Conservation (phyloP, 164 flowering plant genomes). For the Nelumbo lutea region DNA sequence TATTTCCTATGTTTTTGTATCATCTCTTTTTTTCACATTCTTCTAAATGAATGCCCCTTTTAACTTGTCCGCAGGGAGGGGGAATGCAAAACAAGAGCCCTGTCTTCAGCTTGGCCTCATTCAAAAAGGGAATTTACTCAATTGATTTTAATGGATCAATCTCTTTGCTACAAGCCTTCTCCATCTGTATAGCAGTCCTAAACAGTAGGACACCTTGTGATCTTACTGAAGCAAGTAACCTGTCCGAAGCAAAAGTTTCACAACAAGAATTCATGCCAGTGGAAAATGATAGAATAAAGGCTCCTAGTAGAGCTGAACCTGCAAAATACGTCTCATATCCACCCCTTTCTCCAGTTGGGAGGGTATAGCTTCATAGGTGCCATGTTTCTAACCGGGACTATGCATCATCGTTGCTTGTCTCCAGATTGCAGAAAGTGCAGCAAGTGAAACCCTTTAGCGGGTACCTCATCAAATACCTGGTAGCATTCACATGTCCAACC, state of each 20-base stretch:
- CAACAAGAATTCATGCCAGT: slow-evolving; percentile 11
- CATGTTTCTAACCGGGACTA: background rate
- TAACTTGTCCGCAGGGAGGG: slow-evolving; percentile 42
- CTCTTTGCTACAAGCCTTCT: slow-evolving; percentile 72
- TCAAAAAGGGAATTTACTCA: slow-evolving; percentile 45
- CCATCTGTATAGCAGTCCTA: slow-evolving; percentile 51
- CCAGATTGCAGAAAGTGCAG: background rate
- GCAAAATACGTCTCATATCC: slow-evolving; percentile 44
- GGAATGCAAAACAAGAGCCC: slow-evolving; percentile 28
- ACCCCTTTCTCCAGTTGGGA: slow-evolving; percentile 69
- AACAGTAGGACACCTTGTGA: slow-evolving; percentile 29
- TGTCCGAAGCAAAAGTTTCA: slow-evolving; percentile 15
- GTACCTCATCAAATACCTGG: background rate
- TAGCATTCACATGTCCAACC: background rate
- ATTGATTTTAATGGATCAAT: slow-evolving; percentile 51
- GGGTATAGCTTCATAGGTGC: slow-evolving; percentile 36
- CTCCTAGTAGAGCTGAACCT: slow-evolving; percentile 12
- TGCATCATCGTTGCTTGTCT: background rate
- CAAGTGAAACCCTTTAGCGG: background rate
- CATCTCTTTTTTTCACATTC: background rate
- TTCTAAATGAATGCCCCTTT: background rate
- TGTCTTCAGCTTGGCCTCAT: slow-evolving; percentile 47
- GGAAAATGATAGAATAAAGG: slow-evolving; percentile 12
- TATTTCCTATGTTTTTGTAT: too few relatives aligned
- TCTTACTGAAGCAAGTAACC: slow-evolving; percentile 18